Evolutionary conservation across 148 eudicot species (phyloP), one percentile per base, ranked within the genome.

Genomic region (Vaccinium macrocarpon): DNA sequence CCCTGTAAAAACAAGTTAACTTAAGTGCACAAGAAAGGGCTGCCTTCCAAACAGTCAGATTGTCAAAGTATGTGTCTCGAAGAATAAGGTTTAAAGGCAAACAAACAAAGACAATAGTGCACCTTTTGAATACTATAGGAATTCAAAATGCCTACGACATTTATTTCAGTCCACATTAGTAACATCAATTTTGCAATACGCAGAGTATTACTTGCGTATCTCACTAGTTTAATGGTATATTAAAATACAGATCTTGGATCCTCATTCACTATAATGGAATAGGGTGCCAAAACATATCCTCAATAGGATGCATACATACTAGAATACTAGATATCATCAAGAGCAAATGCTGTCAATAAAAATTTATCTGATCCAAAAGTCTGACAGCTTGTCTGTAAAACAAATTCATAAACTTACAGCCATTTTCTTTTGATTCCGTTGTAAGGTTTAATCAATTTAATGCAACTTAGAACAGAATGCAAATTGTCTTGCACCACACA

Each of bases 1-100:
- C 51, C 62, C 53, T 8, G 5, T 5, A 29, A 78, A 62, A 52
- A 82, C 86, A 85, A 21, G 81, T 55, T n/a, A 71, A 66, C 61
- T 32, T 32, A 57, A 56, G 72, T 51, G 12, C 18, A 64, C 15
- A 81, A 42, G 42, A 2, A 12, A 23, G 68, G 53, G 11, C 53
- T 80, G 27, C 72, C 81, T 53, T 78, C 35, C 46, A 78, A 27
- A 78, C 23, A 52, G 46, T 78, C 23, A 35, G 9, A 23, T 23
- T 57, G 9, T 61, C 68, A 61, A 61, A 61, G 68, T 61, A 25
- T 61, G 21, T 59, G n/a, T 21, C 71, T 23, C 15, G 23, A 64
- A 64, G 1, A 10, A 64, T n/a, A 64, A 23, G 23, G 25, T 64
- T 64, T 64, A 27, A 23, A 64, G 13, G 32, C 32, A 64, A 64